Conservation (phyloP, 805 yeast species). For the Zygosaccharomyces pseudorouxii region DNA sequence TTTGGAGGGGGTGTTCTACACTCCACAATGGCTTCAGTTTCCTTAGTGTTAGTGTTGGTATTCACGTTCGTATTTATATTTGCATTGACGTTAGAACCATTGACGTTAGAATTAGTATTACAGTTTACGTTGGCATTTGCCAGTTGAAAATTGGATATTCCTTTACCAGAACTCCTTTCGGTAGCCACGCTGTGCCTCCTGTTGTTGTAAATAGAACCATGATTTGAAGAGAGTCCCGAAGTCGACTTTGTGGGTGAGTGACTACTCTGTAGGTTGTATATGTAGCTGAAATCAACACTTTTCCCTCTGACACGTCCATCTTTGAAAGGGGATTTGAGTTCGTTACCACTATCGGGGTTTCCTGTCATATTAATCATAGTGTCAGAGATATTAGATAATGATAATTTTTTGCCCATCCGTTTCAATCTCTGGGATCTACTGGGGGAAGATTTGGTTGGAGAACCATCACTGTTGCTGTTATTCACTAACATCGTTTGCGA, state of each 20-base stretch:
- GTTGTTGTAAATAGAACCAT: constrained; percentile 8
- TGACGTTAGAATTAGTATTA: constrained; percentile 7
- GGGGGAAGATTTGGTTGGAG: constrained; percentile 30
- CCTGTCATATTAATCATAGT: constrained; percentile 12
- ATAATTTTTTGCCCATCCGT: constrained; percentile 30
- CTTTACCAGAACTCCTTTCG: neutral
- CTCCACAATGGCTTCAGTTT: neutral
- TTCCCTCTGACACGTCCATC: constrained; percentile 24
- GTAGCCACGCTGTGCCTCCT: constrained; percentile 20
- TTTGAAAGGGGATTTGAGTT: constrained; percentile 2
- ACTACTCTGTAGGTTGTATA: constrained; percentile 28
- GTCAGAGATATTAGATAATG: constrained; percentile 31
- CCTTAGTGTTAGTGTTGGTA: neutral
- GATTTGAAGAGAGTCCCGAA: constrained; percentile 14
- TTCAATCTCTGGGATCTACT: constrained; percentile 27
- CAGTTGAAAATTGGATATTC: neutral
- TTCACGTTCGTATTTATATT: constrained; percentile 6
- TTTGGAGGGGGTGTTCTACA: constrained; percentile 4
- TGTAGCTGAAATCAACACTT: constrained; percentile 32
- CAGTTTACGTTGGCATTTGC: constrained; percentile 6
- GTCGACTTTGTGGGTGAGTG: constrained; percentile 34
- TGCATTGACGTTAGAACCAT: neutral
- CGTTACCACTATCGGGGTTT: constrained; percentile 8
- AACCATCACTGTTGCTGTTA: constrained; percentile 3
- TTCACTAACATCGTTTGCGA: constrained; percentile 13